Evolutionary conservation across 495 filamentous ascomycete genomes (phyloP).

Genomic region (Neurospora sp.): DNA sequence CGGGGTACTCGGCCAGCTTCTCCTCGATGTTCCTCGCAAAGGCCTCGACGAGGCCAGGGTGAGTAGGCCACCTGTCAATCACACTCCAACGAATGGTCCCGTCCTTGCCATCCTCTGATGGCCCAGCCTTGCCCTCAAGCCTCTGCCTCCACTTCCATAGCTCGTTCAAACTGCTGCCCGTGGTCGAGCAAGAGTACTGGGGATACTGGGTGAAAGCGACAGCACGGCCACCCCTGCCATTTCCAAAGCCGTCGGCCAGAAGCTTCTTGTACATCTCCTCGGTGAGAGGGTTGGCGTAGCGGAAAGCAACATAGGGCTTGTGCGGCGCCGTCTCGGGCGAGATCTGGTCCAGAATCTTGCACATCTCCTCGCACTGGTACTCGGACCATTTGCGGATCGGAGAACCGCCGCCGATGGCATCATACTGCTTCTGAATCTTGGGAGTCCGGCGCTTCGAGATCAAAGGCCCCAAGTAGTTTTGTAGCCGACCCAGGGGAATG

Average conservation of each 20-base stretch:
- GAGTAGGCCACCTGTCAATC: constrained; percentile 93
- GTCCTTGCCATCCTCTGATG: constrained; percentile 31
- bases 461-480: constrained; percentile 79
- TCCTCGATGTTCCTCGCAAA: constrained; percentile 85
- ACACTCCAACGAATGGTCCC: constrained; percentile 91
- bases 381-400: constrained; percentile 98
- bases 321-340: constrained; percentile 92
- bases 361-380: constrained; percentile 85
- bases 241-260: constrained; percentile 79
- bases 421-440: constrained; percentile 92
- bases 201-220: constrained; percentile 98
- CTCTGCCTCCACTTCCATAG: constrained; percentile 92
- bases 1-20: constrained; percentile 71
- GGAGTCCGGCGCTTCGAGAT: constrained; percentile 81
- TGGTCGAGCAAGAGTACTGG: constrained; percentile 98
- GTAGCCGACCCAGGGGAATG: constrained; percentile 89
- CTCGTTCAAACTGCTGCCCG: constrained; percentile 91
- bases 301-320: constrained; percentile 98
- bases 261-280: constrained; percentile 82
- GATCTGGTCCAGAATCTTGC: constrained; percentile 83
- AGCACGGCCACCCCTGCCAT: constrained; percentile 76
- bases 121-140: constrained; percentile 61
- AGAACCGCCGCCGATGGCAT: constrained; percentile 89
- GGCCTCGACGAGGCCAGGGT: constrained; percentile 81
- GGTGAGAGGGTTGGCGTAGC: constrained; percentile 87